phyloP scores from a whole-genome alignment of 1,284 basidiomycete genomes.

The Volvariella surrecta region DNA sequence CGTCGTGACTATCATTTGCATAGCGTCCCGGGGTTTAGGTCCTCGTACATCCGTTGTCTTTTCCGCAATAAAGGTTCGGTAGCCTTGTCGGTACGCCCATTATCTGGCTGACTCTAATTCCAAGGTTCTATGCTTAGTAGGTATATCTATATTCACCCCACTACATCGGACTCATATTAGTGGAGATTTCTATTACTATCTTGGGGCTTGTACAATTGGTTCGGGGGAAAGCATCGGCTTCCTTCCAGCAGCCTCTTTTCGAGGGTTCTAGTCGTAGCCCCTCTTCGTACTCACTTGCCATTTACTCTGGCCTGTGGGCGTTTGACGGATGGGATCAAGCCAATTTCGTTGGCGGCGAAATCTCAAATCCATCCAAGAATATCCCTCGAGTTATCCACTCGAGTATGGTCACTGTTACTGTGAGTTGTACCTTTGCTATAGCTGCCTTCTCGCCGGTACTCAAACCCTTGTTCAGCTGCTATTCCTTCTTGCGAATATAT shows the following conservation, averaged over 20 bases:
- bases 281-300: conserved; percentile 83
- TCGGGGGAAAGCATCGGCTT: conserved; percentile 58
- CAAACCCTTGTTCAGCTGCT: conserved; percentile 34
- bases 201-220: conserved; percentile 69
- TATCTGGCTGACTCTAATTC: neutral
- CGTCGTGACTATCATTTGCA: conserved; percentile 69
- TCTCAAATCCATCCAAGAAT: conserved; percentile 77
- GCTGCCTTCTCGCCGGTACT: neutral
- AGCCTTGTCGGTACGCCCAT: neutral
- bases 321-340: conserved; percentile 93
- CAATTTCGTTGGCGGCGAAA: conserved; percentile 90
- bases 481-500: conserved; percentile 79
- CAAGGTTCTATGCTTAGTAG: neutral
- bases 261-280: conserved; percentile 69
- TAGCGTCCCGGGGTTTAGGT: conserved; percentile 73
- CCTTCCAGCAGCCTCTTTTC: conserved; percentile 64
- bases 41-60: conserved; percentile 80
- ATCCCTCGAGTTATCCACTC: conserved; percentile 86
- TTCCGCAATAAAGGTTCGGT: conserved; percentile 76
- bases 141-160: neutral
- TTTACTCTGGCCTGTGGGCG: conserved; percentile 95
- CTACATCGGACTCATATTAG: neutral
- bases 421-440: conserved; percentile 23
- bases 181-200: conserved; percentile 58
- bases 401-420: conserved; percentile 76